These are phyloP conservation scores for Blastobotrys aristatus DNA, from an alignment of 1,139 yeast species.

Conservation along the genomic window DNA sequence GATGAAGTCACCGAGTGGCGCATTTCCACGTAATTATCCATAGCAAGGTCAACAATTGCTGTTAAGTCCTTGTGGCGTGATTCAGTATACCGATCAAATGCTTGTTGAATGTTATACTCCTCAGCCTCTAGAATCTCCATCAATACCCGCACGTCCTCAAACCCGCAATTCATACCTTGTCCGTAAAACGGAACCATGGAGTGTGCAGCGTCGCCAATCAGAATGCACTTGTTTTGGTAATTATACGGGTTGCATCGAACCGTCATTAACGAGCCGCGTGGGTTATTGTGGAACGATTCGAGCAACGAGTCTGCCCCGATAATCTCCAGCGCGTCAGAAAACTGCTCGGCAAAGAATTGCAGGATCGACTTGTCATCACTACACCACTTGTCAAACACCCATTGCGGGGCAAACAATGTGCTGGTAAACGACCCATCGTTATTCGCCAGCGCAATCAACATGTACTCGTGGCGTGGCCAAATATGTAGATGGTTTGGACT, in stretches of 20 bases:
- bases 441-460: slow-evolving; percentile 89
- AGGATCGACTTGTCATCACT: slow-evolving; percentile 28
- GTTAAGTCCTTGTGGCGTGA: slow-evolving; percentile 60
- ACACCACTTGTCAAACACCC: slow-evolving; percentile 39
- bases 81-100: slow-evolving; percentile 55
- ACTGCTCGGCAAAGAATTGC: slow-evolving; percentile 53
- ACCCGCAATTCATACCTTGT: slow-evolving; percentile 96
- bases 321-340: slow-evolving; percentile 67
- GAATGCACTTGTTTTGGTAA: slow-evolving; percentile 54
- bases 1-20: slow-evolving; percentile 71
- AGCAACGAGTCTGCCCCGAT: slow-evolving; percentile 58
- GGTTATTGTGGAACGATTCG: slow-evolving; percentile 53
- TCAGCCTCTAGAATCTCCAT: slow-evolving; percentile 45
- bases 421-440: slow-evolving; percentile 82
- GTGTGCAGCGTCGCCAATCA: slow-evolving; percentile 93
- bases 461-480: slow-evolving; percentile 84
- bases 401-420: slow-evolving; percentile 84
- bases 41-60: slow-evolving; percentile 73
- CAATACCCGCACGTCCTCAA: slow-evolving; percentile 77
- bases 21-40: slow-evolving; percentile 84
- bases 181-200: slow-evolving; percentile 97
- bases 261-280: slow-evolving; percentile 69
- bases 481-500: slow-evolving; percentile 81
- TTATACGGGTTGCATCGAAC: slow-evolving; percentile 63
- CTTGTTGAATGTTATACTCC: slow-evolving; percentile 41